These are phyloP conservation scores for Hirschioporus abietinus DNA, from an alignment of 768 basidiomycete species.

Conservation along the genomic window DNA sequence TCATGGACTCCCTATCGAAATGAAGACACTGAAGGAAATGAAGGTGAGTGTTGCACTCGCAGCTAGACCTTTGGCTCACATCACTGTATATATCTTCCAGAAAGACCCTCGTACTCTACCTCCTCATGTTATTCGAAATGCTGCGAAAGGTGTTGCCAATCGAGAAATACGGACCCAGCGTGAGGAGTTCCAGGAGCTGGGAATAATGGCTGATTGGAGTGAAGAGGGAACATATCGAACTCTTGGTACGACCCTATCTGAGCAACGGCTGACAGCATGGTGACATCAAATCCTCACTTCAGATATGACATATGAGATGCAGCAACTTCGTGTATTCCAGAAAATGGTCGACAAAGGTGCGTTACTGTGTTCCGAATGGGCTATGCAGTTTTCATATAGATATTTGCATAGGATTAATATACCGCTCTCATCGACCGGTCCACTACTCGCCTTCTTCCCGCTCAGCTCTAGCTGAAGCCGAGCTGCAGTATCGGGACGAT, in stretches of 20 bases:
- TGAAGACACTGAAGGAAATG: conserved; percentile 79
- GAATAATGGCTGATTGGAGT: conserved; percentile 91
- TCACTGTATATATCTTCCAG: conserved; percentile 25
- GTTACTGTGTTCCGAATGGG: conserved; percentile 5
- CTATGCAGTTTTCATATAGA: background rate
- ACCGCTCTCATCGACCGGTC: conserved; percentile 82
- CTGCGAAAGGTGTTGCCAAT: conserved; percentile 67
- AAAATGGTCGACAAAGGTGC: conserved; percentile 83
- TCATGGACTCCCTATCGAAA: conserved; percentile 95
- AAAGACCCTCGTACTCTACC: conserved; percentile 52
- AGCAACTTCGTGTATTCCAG: conserved; percentile 81
- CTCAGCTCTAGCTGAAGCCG: conserved; percentile 93
- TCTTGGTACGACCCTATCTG: conserved; percentile 47
- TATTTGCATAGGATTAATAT: conserved; percentile 59
- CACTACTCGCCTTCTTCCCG: conserved; percentile 93
- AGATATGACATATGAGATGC: conserved; percentile 87
- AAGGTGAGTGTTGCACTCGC: conserved; percentile 42
- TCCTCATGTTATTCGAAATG: conserved; percentile 56
- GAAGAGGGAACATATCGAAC: conserved; percentile 67
- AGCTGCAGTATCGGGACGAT: conserved; percentile 84
- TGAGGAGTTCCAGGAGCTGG: conserved; percentile 73
- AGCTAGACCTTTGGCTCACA: conserved; percentile 12
- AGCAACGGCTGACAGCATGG: background rate
- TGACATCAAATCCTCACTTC: background rate
- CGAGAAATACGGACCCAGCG: conserved; percentile 73